These are phyloP conservation scores for Chaetomium fimeti DNA, from an alignment of 495 filamentous ascomycete genomes.

Conservation along the genomic window DNA sequence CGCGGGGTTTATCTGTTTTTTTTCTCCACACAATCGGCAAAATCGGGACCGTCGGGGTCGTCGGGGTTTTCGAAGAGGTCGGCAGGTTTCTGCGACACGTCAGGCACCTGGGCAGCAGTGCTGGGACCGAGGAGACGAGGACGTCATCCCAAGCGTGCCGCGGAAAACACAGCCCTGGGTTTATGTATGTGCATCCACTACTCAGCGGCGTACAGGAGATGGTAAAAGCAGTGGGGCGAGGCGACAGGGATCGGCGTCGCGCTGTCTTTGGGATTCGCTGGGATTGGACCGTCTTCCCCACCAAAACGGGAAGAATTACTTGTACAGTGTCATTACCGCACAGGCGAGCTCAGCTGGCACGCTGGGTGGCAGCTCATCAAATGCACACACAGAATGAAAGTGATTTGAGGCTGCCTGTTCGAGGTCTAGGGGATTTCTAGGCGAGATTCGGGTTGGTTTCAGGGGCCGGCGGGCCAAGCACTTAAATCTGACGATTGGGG, in stretches of 20 bases:
- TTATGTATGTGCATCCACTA: neutral
- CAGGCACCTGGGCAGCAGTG: conserved; percentile 9
- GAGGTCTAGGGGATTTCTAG: neutral
- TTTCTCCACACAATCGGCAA: neutral
- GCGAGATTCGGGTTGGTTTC: conserved; percentile 16
- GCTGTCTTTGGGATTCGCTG: neutral
- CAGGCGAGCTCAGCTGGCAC: neutral
- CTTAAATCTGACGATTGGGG: neutral
- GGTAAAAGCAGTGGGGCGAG: conserved; percentile 14
- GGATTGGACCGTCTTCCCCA: neutral
- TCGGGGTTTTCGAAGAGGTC: neutral
- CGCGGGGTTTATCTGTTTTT: neutral
- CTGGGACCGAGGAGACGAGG: conserved; percentile 15
- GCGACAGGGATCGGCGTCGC: conserved; percentile 11
- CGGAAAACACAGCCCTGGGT: conserved; percentile 10
- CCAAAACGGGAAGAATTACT: neutral
- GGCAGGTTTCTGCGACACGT: conserved; percentile 7
- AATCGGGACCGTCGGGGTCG: neutral
- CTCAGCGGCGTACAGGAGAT: conserved; percentile 7
- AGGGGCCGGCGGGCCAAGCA: neutral
- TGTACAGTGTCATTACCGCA: conserved; percentile 6
- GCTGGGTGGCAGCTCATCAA: conserved; percentile 14
- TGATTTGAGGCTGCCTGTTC: conserved; percentile 2
- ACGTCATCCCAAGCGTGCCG: conserved; percentile 22
- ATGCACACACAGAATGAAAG: neutral